Evolutionary conservation across 805 yeast genomes (phyloP).

Genomic region (Kuraishia piskuri): DNA sequence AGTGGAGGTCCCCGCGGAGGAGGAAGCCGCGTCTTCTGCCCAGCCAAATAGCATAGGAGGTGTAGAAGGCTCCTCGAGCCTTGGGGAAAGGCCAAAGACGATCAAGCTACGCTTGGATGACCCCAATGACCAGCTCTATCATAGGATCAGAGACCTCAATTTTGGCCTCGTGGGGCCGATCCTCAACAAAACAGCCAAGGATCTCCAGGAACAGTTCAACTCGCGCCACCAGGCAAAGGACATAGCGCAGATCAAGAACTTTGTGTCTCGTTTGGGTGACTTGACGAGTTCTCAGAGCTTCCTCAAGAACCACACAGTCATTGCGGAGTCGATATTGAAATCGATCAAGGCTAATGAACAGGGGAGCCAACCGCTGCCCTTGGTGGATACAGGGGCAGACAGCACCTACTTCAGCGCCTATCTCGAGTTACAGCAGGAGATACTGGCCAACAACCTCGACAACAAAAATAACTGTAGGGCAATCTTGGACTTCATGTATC

Average conservation of each 20-base stretch:
- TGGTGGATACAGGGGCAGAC: constrained; percentile 9
- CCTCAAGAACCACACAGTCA: constrained; percentile 61
- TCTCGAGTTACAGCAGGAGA: constrained; percentile 61
- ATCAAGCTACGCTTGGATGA: constrained; percentile 18
- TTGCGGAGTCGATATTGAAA: constrained; percentile 59
- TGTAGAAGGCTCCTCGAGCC: neutral
- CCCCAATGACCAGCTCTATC: constrained; percentile 37
- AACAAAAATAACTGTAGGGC: constrained; percentile 25
- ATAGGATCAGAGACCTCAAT: constrained; percentile 51
- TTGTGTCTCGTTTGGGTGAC: constrained; percentile 62
- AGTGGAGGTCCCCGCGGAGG: constrained; percentile 13
- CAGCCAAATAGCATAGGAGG: neutral
- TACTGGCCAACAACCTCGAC: constrained; percentile 46
- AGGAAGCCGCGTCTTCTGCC: neutral
- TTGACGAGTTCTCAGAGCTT: constrained; percentile 61
- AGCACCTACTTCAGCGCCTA: constrained; percentile 31
- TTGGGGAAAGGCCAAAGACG: constrained; percentile 3
- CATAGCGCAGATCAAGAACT: constrained; percentile 55
- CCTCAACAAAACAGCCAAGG: constrained; percentile 62
- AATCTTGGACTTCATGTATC: constrained; percentile 42
- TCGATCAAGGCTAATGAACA: constrained; percentile 27
- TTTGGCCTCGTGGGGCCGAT: constrained; percentile 74
- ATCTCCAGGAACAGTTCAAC: constrained; percentile 62
- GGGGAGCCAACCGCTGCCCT: constrained; percentile 6
- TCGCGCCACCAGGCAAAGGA: constrained; percentile 46